These are phyloP conservation scores for Lasiodiplodia citricola DNA, from an alignment of 2,329 filamentous ascomycete genomes.

Conservation along the genomic window DNA sequence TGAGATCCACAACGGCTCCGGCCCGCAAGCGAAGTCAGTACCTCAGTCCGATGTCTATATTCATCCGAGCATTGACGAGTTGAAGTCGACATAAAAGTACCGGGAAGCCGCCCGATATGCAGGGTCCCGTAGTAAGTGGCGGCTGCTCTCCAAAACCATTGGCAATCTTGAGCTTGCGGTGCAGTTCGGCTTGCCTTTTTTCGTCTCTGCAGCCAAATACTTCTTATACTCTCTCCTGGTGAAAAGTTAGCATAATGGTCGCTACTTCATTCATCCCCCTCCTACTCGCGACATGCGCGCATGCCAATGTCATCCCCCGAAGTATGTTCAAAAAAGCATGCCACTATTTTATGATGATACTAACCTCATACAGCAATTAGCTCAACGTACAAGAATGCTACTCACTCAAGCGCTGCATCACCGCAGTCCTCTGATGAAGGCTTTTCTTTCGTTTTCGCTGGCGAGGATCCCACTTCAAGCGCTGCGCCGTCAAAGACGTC, in stretches of 20 bases:
- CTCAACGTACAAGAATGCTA: background rate
- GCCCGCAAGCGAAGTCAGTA: background rate
- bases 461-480: background rate
- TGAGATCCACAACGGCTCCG: conserved; percentile 15
- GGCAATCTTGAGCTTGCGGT: background rate
- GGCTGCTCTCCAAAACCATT: background rate
- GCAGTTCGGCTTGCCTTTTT: background rate
- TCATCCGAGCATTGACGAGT: background rate
- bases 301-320: background rate
- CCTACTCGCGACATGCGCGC: background rate
- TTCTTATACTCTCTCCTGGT: background rate
- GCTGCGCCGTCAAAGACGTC: background rate
- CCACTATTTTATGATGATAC: background rate
- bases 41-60: background rate
- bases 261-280: background rate
- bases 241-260: background rate
- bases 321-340: background rate
- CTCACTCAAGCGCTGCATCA: background rate
- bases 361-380: background rate
- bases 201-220: background rate
- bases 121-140: background rate
- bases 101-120: background rate
- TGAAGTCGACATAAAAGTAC: conserved; percentile 10
- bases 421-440: background rate
- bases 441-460: background rate